Percentiles rank a stretch among this genome's conserved stretches.
Evolutionary conservation across 768 basidiomycete genomes (phyloP).

Genomic region (Tricholoma terreum): DNA sequence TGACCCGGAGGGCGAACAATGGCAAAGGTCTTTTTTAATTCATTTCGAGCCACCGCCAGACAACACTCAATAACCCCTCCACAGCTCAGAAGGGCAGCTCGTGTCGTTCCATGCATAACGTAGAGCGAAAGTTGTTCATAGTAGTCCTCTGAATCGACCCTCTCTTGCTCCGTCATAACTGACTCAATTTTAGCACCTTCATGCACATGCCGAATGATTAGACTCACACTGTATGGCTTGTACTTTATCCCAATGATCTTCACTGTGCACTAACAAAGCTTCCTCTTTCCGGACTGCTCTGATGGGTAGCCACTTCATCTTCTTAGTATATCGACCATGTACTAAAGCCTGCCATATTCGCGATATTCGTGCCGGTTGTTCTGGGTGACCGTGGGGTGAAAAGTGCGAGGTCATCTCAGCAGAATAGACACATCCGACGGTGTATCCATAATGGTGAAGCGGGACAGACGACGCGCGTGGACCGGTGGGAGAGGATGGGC

Average conservation of each 20-base stretch:
- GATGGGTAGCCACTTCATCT: constrained; percentile 79
- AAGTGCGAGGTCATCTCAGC: constrained; percentile 83
- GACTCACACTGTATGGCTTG: constrained; percentile 76
- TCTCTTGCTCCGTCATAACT: constrained; percentile 77
- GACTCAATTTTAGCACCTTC: constrained; percentile 7
- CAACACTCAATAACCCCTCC: constrained; percentile 93
- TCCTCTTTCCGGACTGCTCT: constrained; percentile 74
- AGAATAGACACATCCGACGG: constrained; percentile 87
- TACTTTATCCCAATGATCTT: constrained; percentile 91
- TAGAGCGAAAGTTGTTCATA: constrained; percentile 94
- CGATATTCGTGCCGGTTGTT: constrained; percentile 84
- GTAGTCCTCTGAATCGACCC: constrained; percentile 70
- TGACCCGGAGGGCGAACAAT: constrained; percentile 97
- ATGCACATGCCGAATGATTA: background rate
- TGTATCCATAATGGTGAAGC: constrained; percentile 33
- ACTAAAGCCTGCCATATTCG: constrained; percentile 68
- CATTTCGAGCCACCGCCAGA: constrained; percentile 76
- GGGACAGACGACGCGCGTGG: constrained; percentile 47
- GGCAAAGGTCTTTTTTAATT: constrained; percentile 85
- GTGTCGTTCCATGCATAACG: constrained; percentile 81
- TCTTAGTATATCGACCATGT: constrained; percentile 52
- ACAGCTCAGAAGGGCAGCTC: constrained; percentile 83
- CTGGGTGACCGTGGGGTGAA: constrained; percentile 52
- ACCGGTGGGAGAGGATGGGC: background rate
- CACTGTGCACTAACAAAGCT: constrained; percentile 84